Percentiles rank a stretch among this genome's conserved stretches.
phyloP scores from a whole-genome alignment of 2,329 filamentous ascomycete species.

The Lomentospora prolificans region DNA sequence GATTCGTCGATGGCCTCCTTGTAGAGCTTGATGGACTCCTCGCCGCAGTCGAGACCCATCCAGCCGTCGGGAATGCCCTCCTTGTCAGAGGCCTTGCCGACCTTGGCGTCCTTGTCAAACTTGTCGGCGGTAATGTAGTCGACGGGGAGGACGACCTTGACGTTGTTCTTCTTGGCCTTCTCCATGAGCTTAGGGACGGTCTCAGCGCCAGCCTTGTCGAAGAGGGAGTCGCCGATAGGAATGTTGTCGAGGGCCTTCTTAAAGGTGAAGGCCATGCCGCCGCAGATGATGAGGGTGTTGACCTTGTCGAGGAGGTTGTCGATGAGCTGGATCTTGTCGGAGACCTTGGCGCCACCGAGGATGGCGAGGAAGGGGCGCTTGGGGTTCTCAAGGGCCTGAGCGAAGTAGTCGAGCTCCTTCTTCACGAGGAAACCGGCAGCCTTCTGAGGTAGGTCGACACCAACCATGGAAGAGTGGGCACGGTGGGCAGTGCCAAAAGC shows the following conservation, averaged over 20 bases:
- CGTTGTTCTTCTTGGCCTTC: slow-evolving; percentile 94
- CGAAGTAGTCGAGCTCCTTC: slow-evolving; percentile 99
- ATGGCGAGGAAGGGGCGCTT: slow-evolving; percentile 97
- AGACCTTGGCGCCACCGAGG: slow-evolving; percentile 95
- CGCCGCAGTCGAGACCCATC: slow-evolving; percentile 95
- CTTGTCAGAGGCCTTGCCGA: slow-evolving; percentile 72
- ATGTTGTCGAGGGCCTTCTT: slow-evolving; percentile 96
- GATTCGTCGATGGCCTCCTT: slow-evolving; percentile 76
- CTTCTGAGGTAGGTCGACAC: slow-evolving; percentile 90
- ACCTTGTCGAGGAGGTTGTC: slow-evolving; percentile 98
- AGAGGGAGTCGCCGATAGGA: slow-evolving; percentile 82
- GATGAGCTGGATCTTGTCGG: slow-evolving; percentile 99
- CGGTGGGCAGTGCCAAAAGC: slow-evolving; percentile 98
- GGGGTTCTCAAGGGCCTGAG: slow-evolving; percentile 86
- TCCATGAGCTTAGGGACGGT: slow-evolving; percentile 78
- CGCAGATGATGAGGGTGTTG: slow-evolving; percentile 91
- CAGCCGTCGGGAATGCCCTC: slow-evolving; percentile 86
- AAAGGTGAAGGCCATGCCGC: slow-evolving; percentile 99
- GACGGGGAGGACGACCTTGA: slow-evolving; percentile 87
- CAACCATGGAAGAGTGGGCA: slow-evolving; percentile 98
- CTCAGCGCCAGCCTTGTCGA: slow-evolving; percentile 89
- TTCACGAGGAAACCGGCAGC: slow-evolving; percentile 98
- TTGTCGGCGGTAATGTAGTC: slow-evolving; percentile 97
- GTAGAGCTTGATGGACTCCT: slow-evolving; percentile 81
- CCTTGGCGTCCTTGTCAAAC: slow-evolving; percentile 76